Evolutionary conservation across 257 asterid genomes (phyloP), one percentile per base, ranked within the genome.

Genomic region (Plantago major): DNA sequence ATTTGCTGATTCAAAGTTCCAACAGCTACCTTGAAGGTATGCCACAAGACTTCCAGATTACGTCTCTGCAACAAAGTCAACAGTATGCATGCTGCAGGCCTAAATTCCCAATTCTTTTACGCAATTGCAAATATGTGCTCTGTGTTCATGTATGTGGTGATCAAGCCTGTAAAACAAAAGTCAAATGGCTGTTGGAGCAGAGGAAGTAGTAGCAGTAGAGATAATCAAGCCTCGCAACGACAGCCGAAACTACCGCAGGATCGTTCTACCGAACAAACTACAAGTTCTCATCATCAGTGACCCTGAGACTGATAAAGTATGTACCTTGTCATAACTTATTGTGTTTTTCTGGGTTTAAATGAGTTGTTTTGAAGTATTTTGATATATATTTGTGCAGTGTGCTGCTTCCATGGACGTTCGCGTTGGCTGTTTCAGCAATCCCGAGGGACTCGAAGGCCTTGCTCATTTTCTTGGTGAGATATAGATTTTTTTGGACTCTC

Each of bases 381-480:
- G 40, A 4, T 33, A 5, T 33, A 22, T 33, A 33, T 10, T 15
- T 42, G 60, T 64, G 65, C 86, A 93, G 99, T 89, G 99, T 60
- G 87, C 96, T 46, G 97, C 97, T 72, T 89, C 94, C 14, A 89
- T 93, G 99, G 84, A 79, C 71, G 99, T 89, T 55, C 84, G 96
- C 10, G 85, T 93, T 19, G 99, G 99, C 77, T 71, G 89, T 54
- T 93, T 87, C 76, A 87, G 97, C 55, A 96, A 93, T 67, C 99
- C 99, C 3, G 80, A 83, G 42, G 97, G 97, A 49, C 94, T 93
- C n/a, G 92, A 87, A 71, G 99, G 99, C 67, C 97, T 93, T 61
- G 99, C 99, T 9, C 99, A 93, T 80, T 93, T 93, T 74, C 95
- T 93, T 11, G 99, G 99, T 93, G 78, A 78, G 71, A 37, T 52